Evolutionary conservation across 352 stramenopile species (phyloP).

Genomic region (Pythium brachiatum): DNA sequence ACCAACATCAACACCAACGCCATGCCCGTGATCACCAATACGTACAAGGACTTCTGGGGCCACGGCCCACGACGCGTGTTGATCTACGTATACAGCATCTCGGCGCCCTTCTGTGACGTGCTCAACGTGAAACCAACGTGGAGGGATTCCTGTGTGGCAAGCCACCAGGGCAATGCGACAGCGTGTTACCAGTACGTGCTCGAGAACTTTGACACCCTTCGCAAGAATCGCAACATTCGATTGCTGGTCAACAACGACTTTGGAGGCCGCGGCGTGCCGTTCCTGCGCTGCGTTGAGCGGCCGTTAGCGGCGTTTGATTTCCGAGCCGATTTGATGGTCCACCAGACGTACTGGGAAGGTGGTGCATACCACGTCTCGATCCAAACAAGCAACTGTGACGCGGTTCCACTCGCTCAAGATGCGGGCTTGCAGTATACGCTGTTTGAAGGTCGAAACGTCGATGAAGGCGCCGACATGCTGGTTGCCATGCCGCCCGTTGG

Average conservation of each 20-base stretch:
- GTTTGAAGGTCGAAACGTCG: conserved; percentile 35
- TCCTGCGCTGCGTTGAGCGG: conserved; percentile 45
- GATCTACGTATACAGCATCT: conserved; percentile 33
- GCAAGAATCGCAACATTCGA: conserved; percentile 30
- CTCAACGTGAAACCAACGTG: neutral
- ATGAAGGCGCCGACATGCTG: conserved; percentile 39
- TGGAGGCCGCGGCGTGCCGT: conserved; percentile 35
- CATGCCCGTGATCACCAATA: conserved; percentile 23
- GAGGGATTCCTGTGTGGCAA: conserved; percentile 29
- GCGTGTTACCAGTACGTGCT: conserved; percentile 44
- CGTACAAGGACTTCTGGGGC: conserved; percentile 34
- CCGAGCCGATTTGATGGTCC: conserved; percentile 52
- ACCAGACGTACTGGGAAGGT: conserved; percentile 47
- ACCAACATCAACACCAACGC: conserved; percentile 14
- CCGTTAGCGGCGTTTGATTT: conserved; percentile 38
- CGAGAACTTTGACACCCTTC: conserved; percentile 39
- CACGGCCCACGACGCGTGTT: conserved; percentile 22
- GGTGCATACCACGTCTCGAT: conserved; percentile 43
- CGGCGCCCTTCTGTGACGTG: conserved; percentile 25
- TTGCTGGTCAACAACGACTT: conserved; percentile 34
- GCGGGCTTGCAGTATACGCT: conserved; percentile 36
- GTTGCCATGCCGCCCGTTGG: conserved; percentile 35
- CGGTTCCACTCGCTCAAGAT: conserved; percentile 33
- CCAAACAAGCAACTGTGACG: conserved; percentile 44
- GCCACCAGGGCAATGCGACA: conserved; percentile 28